Evolutionary conservation across 2,329 filamentous ascomycete genomes (phyloP), one percentile per base, ranked within the genome.

Genomic region (Colletotrichum chrysophilum): DNA sequence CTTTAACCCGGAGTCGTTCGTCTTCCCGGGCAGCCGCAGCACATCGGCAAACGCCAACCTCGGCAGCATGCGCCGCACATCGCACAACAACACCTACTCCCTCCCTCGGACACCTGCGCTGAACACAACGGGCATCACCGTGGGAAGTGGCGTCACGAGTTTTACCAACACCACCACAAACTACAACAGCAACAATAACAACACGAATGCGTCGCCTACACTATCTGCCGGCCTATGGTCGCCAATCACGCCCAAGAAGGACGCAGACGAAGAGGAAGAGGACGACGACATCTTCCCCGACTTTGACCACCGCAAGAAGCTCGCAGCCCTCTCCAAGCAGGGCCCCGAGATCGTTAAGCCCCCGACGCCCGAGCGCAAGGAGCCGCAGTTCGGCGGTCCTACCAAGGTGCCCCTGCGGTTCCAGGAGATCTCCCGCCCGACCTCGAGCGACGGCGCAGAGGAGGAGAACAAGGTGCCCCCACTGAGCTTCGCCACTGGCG

Each of bases 241-340:
- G 24, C 87, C 88, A 13, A 82, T 83, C 24, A 80, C 78, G 68
- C 79, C 80, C 55, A 75, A 76, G 66, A 26, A 84, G 84, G 84
- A 69, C 18, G 52, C 34, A 65, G 86, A 86, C 9, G 87, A 88
- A 24, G 87, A 89, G 24, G 89, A 90, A 3, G 87, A 89, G n/a
- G 86, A 89, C 43, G 87, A 89, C 65, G 81, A 86, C 66, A 86
- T 90, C 79, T 83, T 91, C 7, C 85, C 90, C 3, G 87, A 91
- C 79, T 91, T 92, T 80, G 87, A 87, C 62, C 83, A 85, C 70
- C 84, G 83, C 77, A 83, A 76, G 80, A 85, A 75, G 52, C 32
- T 77, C 18, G 74, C 71, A n/a, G 61, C 74, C 16, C 74, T 76
- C 12, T 75, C 71, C 13, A 62, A 75, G 34, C 71, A 72, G 9